Percentiles rank a stretch among this genome's conserved stretches.
Evolutionary conservation across 306 rosid species (phyloP).

Genomic region (Delonix regia): DNA sequence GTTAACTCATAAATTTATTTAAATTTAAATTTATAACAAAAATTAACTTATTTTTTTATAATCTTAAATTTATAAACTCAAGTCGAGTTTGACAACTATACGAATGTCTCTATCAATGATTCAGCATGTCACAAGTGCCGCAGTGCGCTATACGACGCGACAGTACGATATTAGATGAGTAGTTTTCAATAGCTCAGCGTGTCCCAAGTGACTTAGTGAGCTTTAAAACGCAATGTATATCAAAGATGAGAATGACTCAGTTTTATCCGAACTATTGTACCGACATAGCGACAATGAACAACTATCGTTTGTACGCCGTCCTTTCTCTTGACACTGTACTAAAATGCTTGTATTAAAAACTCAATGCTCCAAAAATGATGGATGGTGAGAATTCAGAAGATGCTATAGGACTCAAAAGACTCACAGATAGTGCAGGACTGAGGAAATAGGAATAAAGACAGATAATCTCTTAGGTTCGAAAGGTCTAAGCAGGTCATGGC

Average conservation of each 20-base stretch:
- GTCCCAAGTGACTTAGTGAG: neutral
- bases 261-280: neutral
- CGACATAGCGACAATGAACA: neutral
- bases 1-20: too few relatives aligned
- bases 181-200: too few relatives aligned
- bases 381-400: neutral
- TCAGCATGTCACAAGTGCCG: too few relatives aligned
- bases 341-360: neutral
- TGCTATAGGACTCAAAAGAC: neutral
- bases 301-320: neutral
- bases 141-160: too few relatives aligned
- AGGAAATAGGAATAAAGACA: neutral
- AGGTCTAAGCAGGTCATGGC: conserved; percentile 39
- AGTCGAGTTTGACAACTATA: too few relatives aligned
- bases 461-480: neutral
- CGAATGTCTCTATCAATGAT: too few relatives aligned
- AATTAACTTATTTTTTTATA: too few relatives aligned
- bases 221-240: neutral
- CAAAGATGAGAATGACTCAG: neutral
- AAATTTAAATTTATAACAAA: too few relatives aligned
- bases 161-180: too few relatives aligned
- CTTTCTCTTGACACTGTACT: conserved; percentile 1
- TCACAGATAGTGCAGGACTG: too few relatives aligned
- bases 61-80: too few relatives aligned
- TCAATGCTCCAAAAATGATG: neutral